A percentile compares a stretch with the other conserved stretches of the same genome.
phyloP scores from a whole-genome alignment of 108 stramenopile species.

The Fistulifera solaris region DNA sequence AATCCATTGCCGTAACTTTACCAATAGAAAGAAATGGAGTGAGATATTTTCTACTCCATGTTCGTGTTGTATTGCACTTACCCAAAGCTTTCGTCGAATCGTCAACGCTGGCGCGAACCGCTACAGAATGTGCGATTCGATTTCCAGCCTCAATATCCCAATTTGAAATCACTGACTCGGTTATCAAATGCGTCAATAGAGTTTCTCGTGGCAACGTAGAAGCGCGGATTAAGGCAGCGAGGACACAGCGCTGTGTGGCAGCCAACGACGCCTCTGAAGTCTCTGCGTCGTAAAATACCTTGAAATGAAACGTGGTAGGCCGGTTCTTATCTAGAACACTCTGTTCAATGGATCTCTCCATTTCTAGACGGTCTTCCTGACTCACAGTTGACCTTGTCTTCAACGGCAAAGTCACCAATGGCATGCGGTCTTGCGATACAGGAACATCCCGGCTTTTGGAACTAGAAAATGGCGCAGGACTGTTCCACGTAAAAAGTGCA shows the following conservation, averaged over 20 bases:
- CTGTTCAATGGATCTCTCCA: slow-evolving; percentile 59
- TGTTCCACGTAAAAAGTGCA: slow-evolving; percentile 55
- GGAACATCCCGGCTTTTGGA: slow-evolving; percentile 7
- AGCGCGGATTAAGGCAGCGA: slow-evolving; percentile 68
- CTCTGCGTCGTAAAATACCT: slow-evolving; percentile 45
- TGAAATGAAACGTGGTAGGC: slow-evolving; percentile 48
- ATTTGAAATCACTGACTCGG: slow-evolving; percentile 30
- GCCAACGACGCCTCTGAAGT: slow-evolving; percentile 51
- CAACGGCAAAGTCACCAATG: slow-evolving; percentile 55
- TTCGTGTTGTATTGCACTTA: no score
- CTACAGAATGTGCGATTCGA: slow-evolving; percentile 24
- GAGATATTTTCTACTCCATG: no score
- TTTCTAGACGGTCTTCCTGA: slow-evolving; percentile 44
- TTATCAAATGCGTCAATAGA: slow-evolving; percentile 56
- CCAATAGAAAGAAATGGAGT: no score
- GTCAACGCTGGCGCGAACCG: slow-evolving; percentile 36
- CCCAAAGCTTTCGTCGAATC: slow-evolving; percentile 39
- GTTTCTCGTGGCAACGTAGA: slow-evolving; percentile 53
- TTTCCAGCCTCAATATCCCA: slow-evolving; percentile 34
- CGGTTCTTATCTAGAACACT: slow-evolving; percentile 53
- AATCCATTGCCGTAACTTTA: slow-evolving; percentile 63
- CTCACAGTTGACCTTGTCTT: slow-evolving; percentile 53
- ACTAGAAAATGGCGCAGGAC: slow-evolving; percentile 7
- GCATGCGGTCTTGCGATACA: neutral
- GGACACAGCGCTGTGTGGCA: slow-evolving; percentile 55